Percentiles rank a stretch among this genome's conserved stretches.
These are phyloP conservation scores for Fusarium chaquense DNA, from an alignment of 2,329 filamentous ascomycete genomes.

Conservation along the genomic window DNA sequence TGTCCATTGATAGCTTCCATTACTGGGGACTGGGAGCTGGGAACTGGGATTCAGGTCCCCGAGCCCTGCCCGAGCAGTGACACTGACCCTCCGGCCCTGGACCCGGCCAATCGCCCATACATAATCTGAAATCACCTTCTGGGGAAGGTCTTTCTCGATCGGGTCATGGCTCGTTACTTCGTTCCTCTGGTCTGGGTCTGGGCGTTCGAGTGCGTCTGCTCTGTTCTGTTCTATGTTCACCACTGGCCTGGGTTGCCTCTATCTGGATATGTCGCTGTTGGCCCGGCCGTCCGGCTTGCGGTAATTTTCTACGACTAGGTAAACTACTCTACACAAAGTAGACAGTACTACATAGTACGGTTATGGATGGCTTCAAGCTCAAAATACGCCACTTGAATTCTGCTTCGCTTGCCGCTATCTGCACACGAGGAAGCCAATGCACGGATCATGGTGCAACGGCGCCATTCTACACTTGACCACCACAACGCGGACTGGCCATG, in stretches of 20 bases:
- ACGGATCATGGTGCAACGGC: constrained; percentile 28
- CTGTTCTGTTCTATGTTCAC: constrained; percentile 29
- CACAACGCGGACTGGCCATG: constrained; percentile 6
- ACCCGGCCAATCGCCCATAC: constrained; percentile 43
- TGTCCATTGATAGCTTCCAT: constrained; percentile 11
- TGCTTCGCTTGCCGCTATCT: constrained; percentile 14
- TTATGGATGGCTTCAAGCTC: constrained; percentile 16
- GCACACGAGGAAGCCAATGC: constrained; percentile 35
- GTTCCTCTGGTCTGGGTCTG: constrained; percentile 39
- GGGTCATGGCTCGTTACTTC: constrained; percentile 44
- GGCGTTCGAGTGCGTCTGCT: constrained; percentile 44
- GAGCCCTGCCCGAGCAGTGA: constrained; percentile 25
- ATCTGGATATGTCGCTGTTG: neutral
- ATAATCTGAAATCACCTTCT: constrained; percentile 26
- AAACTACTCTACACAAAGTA: neutral
- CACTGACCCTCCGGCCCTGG: constrained; percentile 40
- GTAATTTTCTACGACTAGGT: neutral
- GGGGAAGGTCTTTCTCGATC: constrained; percentile 40
- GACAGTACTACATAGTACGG: neutral
- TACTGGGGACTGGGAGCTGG: neutral
- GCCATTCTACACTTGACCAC: constrained; percentile 22
- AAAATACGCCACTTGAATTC: constrained; percentile 39
- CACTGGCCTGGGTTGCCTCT: constrained; percentile 15
- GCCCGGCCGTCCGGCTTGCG: neutral
- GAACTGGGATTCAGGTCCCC: constrained; percentile 7